Percentiles rank a stretch among this genome's conserved stretches.
These are phyloP conservation scores for Oxyria digyna DNA, from an alignment of 148 eudicot species.

Conservation along the genomic window DNA sequence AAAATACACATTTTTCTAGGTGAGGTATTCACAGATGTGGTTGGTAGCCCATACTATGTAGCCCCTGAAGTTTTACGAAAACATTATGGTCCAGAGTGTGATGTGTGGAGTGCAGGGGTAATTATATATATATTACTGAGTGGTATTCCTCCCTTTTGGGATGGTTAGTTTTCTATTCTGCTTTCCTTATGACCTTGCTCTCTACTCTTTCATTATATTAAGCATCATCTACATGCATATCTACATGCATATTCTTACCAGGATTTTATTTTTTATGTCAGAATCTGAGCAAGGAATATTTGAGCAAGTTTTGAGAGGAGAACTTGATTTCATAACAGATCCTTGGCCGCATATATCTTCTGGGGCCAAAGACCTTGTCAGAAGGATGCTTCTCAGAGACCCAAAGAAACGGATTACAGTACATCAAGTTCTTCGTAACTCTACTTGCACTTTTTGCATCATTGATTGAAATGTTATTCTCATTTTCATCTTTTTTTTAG, in stretches of 20 bases:
- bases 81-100: conserved; percentile 74
- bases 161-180: conserved; percentile 38
- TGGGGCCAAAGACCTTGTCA: conserved; percentile 20
- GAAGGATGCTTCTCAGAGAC: conserved; percentile 13
- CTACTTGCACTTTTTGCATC: neutral
- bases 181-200: neutral
- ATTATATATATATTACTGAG: conserved; percentile 64
- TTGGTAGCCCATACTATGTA: conserved; percentile 94
- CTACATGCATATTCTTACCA: neutral
- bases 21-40: conserved; percentile 67
- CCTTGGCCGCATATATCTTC: conserved; percentile 22
- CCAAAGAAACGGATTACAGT: conserved; percentile 17
- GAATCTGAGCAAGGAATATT: conserved; percentile 19
- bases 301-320: conserved; percentile 13
- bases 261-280: neutral
- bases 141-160: conserved; percentile 96
- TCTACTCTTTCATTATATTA: neutral
- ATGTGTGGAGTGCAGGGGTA: conserved; percentile 94
- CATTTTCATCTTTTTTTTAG: neutral
- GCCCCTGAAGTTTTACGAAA: conserved; percentile 80
- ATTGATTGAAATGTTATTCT: neutral
- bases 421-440: conserved; percentile 19
- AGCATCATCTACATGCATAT: neutral
- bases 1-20: conserved; percentile 22
- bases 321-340: conserved; percentile 18